A percentile compares a stretch with the other conserved stretches of the same genome.
phyloP scores from a whole-genome alignment of 352 stramenopile genomes.

The Phytophthora quininea region DNA sequence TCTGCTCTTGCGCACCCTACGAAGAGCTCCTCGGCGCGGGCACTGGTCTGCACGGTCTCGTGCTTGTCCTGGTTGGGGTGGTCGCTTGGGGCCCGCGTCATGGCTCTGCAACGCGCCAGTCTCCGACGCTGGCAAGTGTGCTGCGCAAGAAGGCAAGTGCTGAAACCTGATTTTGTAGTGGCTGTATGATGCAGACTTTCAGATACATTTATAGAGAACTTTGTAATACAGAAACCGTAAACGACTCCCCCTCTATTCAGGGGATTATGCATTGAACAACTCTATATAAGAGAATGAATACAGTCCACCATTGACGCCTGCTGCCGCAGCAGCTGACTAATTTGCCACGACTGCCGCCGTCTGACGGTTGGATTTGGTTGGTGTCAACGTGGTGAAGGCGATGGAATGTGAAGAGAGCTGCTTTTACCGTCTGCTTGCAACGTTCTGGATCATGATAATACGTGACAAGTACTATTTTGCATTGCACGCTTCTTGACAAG shows the following conservation, averaged over 20 bases:
- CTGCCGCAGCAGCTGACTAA: too few relatives aligned
- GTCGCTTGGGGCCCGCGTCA: neutral
- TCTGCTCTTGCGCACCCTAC: constrained; percentile 47
- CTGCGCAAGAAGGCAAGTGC: neutral
- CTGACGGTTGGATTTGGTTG: too few relatives aligned
- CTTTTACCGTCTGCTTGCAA: neutral
- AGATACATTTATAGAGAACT: neutral
- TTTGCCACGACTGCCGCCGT: too few relatives aligned
- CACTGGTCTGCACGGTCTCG: neutral
- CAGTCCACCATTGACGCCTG: neutral
- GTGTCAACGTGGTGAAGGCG: too few relatives aligned
- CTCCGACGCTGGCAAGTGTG: neutral
- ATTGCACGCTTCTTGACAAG: constrained; percentile 1
- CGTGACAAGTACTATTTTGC: neutral
- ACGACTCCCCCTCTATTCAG: neutral
- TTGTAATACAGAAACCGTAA: neutral
- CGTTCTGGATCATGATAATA: neutral
- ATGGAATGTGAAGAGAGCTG: neutral
- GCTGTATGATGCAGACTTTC: neutral
- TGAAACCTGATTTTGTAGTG: neutral
- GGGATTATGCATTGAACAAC: neutral
- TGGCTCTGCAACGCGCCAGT: neutral
- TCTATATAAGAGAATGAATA: neutral
- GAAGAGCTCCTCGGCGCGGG: constrained; percentile 61
- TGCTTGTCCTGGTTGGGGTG: constrained; percentile 19